These are phyloP conservation scores for Lotmaria passim DNA, from an alignment of 208 protist genomes.

Conservation along the genomic window DNA sequence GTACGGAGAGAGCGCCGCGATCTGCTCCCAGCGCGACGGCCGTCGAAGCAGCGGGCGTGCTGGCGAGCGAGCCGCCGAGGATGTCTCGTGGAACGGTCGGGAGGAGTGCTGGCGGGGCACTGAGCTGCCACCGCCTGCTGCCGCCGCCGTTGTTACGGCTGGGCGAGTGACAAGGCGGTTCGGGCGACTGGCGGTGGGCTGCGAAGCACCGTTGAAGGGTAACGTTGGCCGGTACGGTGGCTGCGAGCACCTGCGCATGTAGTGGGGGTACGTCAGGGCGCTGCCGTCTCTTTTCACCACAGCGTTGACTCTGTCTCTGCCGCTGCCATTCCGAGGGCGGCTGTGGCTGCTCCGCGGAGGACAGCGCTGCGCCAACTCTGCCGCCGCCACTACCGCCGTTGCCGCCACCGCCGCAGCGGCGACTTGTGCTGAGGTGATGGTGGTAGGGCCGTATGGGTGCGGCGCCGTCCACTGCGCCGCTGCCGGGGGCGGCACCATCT, in stretches of 20 bases:
- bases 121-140: not conserved
- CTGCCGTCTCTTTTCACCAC: not conserved
- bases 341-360: not conserved
- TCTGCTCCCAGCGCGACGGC: constrained; percentile 8
- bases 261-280: not conserved
- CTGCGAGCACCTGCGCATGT: not conserved
- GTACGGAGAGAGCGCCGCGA: constrained; percentile 12
- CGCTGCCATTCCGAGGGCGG: not conserved
- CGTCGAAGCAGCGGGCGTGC: not conserved
- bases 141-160: not conserved
- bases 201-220: not conserved
- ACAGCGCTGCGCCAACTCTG: not conserved
- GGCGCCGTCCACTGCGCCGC: constrained; percentile 10
- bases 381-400: not conserved
- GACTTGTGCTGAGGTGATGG: not conserved
- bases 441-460: not conserved
- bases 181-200: not conserved
- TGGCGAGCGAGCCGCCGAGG: not conserved
- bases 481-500: constrained; percentile 12
- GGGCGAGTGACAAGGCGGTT: not conserved
- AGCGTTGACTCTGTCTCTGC: not conserved
- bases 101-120: not conserved
- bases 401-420: not conserved
- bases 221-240: not conserved
- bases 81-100: not conserved